Conservation (phyloP, 192 early-diverging fungal genomes). For the Oehlia diaphana region DNA sequence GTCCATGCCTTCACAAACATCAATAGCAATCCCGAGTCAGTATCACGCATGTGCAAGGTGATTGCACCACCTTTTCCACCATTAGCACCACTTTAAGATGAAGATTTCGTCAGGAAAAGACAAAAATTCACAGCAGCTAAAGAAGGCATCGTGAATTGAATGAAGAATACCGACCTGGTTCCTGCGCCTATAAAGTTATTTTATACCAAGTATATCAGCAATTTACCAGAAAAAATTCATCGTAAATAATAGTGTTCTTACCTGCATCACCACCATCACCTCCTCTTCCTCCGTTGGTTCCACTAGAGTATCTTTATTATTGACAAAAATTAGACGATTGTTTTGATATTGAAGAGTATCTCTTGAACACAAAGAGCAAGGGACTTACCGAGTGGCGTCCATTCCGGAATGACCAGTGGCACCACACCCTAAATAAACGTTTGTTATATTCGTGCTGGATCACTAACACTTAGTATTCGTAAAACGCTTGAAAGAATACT, state of each 20-base stretch:
- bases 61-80: conserved; percentile 24
- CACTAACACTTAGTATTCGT: background rate
- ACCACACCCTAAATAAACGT: conserved; percentile 17
- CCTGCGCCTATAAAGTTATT: conserved; percentile 22
- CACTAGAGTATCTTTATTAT: conserved; percentile 13
- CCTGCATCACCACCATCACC: conserved; percentile 29
- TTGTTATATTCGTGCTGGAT: conserved; percentile 17
- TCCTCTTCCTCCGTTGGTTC: conserved; percentile 18
- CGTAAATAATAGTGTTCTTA: conserved; percentile 1
- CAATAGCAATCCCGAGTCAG: conserved; percentile 19
- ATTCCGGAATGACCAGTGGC: background rate
- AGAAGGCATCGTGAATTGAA: conserved; percentile 6
- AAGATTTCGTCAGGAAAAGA: background rate
- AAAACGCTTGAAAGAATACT: conserved; percentile 4
- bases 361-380: background rate
- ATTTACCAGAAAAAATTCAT: conserved; percentile 5
- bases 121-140: conserved; percentile 11
- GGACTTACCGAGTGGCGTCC: conserved; percentile 14
- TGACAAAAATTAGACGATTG: conserved; percentile 3
- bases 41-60: conserved; percentile 16
- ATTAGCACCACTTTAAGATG: conserved; percentile 21
- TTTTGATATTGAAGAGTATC: background rate
- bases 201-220: conserved; percentile 9
- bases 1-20: conserved; percentile 10
- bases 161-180: conserved; percentile 19